Evolutionary conservation across 2,329 filamentous ascomycete genomes (phyloP), one percentile per base, ranked within the genome.

Genomic region (Westerdykella sp.): DNA sequence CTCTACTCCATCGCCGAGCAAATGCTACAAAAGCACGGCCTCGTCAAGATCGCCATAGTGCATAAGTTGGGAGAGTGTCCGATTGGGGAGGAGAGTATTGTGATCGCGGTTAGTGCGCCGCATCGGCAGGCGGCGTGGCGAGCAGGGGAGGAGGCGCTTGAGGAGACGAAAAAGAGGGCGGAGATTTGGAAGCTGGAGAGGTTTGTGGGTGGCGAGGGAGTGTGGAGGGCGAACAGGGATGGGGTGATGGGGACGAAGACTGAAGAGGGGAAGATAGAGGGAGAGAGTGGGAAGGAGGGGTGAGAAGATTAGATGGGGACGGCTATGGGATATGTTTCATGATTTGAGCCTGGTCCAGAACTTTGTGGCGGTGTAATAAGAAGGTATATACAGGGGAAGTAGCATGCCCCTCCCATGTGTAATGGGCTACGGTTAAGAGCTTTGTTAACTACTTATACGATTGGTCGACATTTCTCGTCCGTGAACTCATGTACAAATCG

Each of bases 181-280:
- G 93, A 98, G 72, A 83, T 98, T 34, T 96, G 91, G 91, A 96
- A 96, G 71, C 74, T 81, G 51, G 91, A 97, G 71, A 85, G 88
- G 64, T 96, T 96, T 73, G 80, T 78, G 37, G 84, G 78, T 1
- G 84, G 81, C 16, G 83, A 85, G 50, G 86, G 77, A 6, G 77
- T 93, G 36, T 96, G 90, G 90, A 83, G 88, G 69, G 87, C 86
- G 47, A 96, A 96, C 69, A 71, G 83, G 51, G 89, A 95, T 68
- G 85, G 85, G 9, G 72, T 74, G 46, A 67, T 70, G 38, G 84
- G 81, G 6, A 71, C 74, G 36, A 73, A 66, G 53, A 65, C 77
- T 45, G 56, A 63, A 23, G 59, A 61, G 16, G 34, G 32, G 40
- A 31, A 15, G 39, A 38, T n/a, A 32, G 25, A 23, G 28, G 39